Percentiles rank a stretch among this genome's conserved stretches.
These are phyloP conservation scores for Tinospora cordifolia DNA, from an alignment of 164 flowering plant genomes.

Conservation along the genomic window DNA sequence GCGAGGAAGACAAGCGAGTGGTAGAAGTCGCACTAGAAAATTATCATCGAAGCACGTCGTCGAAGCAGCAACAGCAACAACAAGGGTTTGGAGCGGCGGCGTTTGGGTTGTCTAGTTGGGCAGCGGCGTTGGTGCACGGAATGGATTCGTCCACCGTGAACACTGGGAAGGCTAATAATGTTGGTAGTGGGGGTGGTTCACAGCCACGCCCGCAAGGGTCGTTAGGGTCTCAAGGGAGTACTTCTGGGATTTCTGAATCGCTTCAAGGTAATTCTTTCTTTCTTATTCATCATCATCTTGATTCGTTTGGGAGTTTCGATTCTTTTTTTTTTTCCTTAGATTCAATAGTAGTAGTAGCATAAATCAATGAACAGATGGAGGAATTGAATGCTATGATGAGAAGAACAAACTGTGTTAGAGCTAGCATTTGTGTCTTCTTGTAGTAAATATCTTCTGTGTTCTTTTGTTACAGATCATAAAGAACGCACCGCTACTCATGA, in stretches of 20 bases:
- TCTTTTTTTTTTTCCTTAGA: no score
- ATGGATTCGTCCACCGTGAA: slow-evolving; percentile 9
- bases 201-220: slow-evolving; percentile 25
- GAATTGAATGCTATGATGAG: no score
- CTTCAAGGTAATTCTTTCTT: slow-evolving; percentile 31
- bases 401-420: no score
- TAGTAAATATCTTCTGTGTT: no score
- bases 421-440: no score
- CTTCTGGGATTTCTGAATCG: slow-evolving; percentile 43
- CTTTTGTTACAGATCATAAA: no score
- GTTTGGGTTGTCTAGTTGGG: slow-evolving; percentile 26
- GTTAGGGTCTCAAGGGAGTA: slow-evolving; percentile 42
- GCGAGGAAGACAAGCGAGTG: slow-evolving; percentile 21
- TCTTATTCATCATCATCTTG: no score
- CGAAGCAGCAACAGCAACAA: slow-evolving; percentile 8
- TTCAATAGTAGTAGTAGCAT: no score
- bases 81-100: slow-evolving; percentile 13
- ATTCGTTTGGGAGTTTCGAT: no score
- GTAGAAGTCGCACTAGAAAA: no score
- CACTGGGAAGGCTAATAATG: slow-evolving; percentile 17
- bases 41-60: neutral
- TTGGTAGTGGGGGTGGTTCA: slow-evolving; percentile 7
- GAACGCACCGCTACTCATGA: no score
- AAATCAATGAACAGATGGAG: no score
- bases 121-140: slow-evolving; percentile 18